Conservation (phyloP, 345 rosid species). For the Carallia pectinifolia region DNA sequence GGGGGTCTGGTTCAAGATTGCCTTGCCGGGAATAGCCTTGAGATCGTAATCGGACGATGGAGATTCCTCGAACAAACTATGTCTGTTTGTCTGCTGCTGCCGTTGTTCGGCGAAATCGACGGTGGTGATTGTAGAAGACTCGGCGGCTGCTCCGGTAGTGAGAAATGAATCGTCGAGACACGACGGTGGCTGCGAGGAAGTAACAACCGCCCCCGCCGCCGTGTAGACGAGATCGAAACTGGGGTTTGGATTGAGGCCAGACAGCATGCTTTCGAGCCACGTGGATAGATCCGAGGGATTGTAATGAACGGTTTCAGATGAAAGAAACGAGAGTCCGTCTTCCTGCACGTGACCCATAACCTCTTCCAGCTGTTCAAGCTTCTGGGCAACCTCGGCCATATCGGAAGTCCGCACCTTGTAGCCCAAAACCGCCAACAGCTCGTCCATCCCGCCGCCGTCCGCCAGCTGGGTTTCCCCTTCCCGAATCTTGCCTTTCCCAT, state of each 20-base stretch:
- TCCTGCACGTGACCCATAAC: slow-evolving; percentile 59
- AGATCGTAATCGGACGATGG: slow-evolving; percentile 60
- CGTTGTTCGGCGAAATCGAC: slow-evolving; percentile 23
- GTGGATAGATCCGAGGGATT: slow-evolving; percentile 70
- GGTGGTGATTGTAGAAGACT: slow-evolving; percentile 44
- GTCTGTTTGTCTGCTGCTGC: background rate
- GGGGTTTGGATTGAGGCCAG: slow-evolving; percentile 57
- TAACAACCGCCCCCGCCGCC: too few species aligned
- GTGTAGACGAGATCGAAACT: slow-evolving; percentile 19
- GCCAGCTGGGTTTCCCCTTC: slow-evolving; percentile 29
- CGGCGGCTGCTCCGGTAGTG: slow-evolving; percentile 20
- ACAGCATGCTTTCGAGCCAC: slow-evolving; percentile 63
- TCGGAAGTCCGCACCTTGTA: slow-evolving; percentile 75
- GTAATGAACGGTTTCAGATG: slow-evolving; percentile 68
- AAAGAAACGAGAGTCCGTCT: slow-evolving; percentile 56
- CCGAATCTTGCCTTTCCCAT: slow-evolving; percentile 49
- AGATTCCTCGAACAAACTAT: slow-evolving; percentile 26
- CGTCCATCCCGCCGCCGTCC: slow-evolving; percentile 61
- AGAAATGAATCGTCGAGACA: slow-evolving; percentile 32
- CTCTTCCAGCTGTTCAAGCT: slow-evolving; percentile 75
- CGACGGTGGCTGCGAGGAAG: background rate
- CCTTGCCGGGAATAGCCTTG: slow-evolving; percentile 73
- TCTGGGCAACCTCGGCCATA: slow-evolving; percentile 84
- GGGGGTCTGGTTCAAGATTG: slow-evolving; percentile 32
- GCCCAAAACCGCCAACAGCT: slow-evolving; percentile 64